Percentiles rank a stretch among this genome's conserved stretches.
These are phyloP conservation scores for Kurtzmaniella fragi DNA, from an alignment of 805 yeast genomes.

Conservation along the genomic window DNA sequence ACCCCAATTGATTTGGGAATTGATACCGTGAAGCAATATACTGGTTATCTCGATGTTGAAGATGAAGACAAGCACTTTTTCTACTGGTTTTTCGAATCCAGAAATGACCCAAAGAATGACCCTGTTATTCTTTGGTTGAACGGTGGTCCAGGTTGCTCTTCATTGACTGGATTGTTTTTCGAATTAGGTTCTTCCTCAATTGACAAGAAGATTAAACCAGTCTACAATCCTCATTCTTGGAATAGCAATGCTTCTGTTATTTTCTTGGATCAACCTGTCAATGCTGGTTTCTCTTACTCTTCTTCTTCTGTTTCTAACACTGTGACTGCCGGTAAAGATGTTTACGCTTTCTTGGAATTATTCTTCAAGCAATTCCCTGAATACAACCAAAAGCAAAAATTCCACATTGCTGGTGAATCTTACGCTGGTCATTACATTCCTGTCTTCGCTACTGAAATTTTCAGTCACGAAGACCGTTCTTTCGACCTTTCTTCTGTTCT, in stretches of 20 bases:
- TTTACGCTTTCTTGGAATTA: constrained; percentile 32
- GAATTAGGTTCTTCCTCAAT: constrained; percentile 27
- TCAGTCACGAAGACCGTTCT: constrained; percentile 34
- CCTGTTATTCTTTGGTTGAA: constrained; percentile 28
- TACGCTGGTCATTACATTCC: constrained; percentile 47
- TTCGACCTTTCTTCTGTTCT: constrained; percentile 68
- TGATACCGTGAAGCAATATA: constrained; percentile 75
- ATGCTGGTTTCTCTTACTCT: constrained; percentile 17
- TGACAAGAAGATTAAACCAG: constrained; percentile 17
- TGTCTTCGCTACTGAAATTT: constrained; percentile 38
- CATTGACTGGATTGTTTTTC: constrained; percentile 24
- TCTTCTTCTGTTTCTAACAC: constrained; percentile 21
- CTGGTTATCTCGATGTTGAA: constrained; percentile 80
- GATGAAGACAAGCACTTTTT: constrained; percentile 54
- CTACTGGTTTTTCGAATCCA: constrained; percentile 28
- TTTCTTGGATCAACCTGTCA: constrained; percentile 23
- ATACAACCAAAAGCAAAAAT: constrained; percentile 15
- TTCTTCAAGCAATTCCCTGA: constrained; percentile 34
- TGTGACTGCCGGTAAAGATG: constrained; percentile 30
- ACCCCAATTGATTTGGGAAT: constrained; percentile 68
- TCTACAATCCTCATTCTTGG: constrained; percentile 24
- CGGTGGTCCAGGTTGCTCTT: constrained; percentile 31
- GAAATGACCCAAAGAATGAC: constrained; percentile 27
- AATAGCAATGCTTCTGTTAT: constrained; percentile 23
- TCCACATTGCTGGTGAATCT: constrained; percentile 41